phyloP scores from a whole-genome alignment of 257 asterid genomes.

The Lycium barbarum region DNA sequence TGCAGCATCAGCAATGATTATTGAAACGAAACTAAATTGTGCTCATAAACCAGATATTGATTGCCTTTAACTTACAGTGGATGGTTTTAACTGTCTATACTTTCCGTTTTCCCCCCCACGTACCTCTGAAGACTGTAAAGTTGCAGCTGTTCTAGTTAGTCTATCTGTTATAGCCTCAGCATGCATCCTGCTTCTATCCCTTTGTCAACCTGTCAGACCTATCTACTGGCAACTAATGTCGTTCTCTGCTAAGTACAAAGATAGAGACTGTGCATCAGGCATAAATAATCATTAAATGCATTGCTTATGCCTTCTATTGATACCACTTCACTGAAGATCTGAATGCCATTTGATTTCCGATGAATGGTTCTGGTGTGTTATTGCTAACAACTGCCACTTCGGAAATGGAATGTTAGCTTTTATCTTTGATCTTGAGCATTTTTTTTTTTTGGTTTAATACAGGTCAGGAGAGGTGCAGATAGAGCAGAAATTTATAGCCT shows the following conservation, averaged over 20 bases:
- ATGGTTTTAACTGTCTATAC: background rate
- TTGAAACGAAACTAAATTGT: background rate
- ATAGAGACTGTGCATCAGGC: background rate
- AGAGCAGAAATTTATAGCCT: conserved; percentile 92
- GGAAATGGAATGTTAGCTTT: background rate
- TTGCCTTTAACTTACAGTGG: conserved; percentile 4
- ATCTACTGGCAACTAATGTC: background rate
- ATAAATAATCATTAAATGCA: background rate
- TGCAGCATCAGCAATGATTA: background rate
- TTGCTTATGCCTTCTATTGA: background rate
- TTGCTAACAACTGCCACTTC: background rate
- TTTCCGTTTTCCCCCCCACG: background rate
- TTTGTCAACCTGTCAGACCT: background rate
- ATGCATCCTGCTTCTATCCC: background rate
- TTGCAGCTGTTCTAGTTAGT: background rate
- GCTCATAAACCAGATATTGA: background rate
- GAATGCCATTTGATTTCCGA: background rate
- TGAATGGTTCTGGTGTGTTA: background rate
- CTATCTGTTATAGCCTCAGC: background rate
- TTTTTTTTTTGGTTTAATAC: conserved; percentile 34
- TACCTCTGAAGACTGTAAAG: background rate
- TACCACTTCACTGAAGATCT: background rate
- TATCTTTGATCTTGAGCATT: background rate
- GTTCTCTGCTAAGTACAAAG: conserved; percentile 7
- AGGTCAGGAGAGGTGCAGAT: conserved; percentile 98